Evolutionary conservation across 148 eudicot genomes (phyloP).

Genomic region (Arbutus unedo): DNA sequence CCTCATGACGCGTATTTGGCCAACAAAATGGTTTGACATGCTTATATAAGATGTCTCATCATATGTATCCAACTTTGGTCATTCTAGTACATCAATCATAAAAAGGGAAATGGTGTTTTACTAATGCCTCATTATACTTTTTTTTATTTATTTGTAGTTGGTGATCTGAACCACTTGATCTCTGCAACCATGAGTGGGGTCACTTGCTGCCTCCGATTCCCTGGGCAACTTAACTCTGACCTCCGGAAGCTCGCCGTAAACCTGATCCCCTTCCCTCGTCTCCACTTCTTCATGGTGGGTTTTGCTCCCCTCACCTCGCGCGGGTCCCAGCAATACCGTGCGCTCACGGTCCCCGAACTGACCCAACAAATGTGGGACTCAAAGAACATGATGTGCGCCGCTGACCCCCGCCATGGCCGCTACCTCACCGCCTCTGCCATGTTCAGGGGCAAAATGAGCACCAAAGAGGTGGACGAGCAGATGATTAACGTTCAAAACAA

Average conservation of each 20-base stretch:
- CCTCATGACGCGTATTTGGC: not conserved
- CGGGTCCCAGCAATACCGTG: slow-evolving; percentile 75
- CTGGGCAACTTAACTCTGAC: slow-evolving; percentile 14
- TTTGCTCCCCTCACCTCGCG: slow-evolving; percentile 74
- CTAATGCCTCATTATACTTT: not conserved
- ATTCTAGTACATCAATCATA: not conserved
- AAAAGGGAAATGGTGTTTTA: not conserved
- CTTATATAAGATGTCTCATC: not conserved
- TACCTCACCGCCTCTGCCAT: slow-evolving; percentile 81
- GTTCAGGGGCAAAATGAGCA: slow-evolving; percentile 77
- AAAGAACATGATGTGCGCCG: slow-evolving; percentile 88
- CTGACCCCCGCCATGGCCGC: slow-evolving; percentile 75
- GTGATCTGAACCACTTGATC: slow-evolving; percentile 69
- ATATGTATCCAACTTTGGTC: not conserved
- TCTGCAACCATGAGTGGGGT: slow-evolving; percentile 83
- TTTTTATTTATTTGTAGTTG: slow-evolving; percentile 35
- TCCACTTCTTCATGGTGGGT: slow-evolving; percentile 72
- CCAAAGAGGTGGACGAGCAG: slow-evolving; percentile 65
- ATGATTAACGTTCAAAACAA: slow-evolving; percentile 72
- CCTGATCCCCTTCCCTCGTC: slow-evolving; percentile 15
- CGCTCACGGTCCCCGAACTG: slow-evolving; percentile 72
- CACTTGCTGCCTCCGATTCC: slow-evolving; percentile 53
- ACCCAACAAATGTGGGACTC: slow-evolving; percentile 86
- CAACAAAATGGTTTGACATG: not conserved
- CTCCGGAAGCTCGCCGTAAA: slow-evolving; percentile 16